Base-by-base conservation (phyloP, 2,329 filamentous ascomycete genomes). In the Microascus cirrosus region DNA sequence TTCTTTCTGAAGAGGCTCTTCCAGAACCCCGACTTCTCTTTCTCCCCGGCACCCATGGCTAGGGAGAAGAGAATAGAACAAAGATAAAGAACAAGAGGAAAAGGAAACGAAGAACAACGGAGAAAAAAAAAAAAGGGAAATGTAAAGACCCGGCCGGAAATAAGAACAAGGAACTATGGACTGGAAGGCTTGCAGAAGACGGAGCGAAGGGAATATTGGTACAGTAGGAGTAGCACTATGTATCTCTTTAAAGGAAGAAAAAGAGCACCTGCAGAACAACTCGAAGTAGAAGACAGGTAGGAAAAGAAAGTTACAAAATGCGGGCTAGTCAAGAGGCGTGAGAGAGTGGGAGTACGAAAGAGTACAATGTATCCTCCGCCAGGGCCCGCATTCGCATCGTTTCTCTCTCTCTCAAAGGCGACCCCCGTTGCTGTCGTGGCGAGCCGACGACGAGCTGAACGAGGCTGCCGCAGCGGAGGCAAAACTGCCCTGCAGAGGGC, bases 1-100 rank as follows among this genome's bases (percentile, higher is more conserved):
- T 73, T 73, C 60, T 70, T 75, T 61, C 78, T 75, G 62, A 83
- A 73, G 58, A 83, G 68, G 60, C 70, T 71, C 35, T 72, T 70
- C 74, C 74, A 77, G 60, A 80, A 76, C 54, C 74, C 69, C 63
- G 73, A 76, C 68, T 75, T 75, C 63, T 72, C 71, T 56, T 62
- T 57, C 25, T 57, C 55, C 55, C 55, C 53, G 48, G 28, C 50
- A 20, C 51, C 51, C 51, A 53, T 53, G 51, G 51, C 51, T 35
- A 45, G 32, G n/a, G 34, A 32, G 8, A 39, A 13, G 35, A 57
- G 42, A 25, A 42, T 42, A 32, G 36, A 48, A 20, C 18, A 36
- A 52, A 36, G 50, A 56, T 18, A 35, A 45, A 39, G 48, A 54
- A 54, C 53, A 56, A 53, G 56, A 22, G 11, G 39, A 39, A 11